A percentile compares a stretch with the other conserved stretches of the same genome.
phyloP scores from a whole-genome alignment of 306 rosid genomes.

The Dalbergia oliveri region DNA sequence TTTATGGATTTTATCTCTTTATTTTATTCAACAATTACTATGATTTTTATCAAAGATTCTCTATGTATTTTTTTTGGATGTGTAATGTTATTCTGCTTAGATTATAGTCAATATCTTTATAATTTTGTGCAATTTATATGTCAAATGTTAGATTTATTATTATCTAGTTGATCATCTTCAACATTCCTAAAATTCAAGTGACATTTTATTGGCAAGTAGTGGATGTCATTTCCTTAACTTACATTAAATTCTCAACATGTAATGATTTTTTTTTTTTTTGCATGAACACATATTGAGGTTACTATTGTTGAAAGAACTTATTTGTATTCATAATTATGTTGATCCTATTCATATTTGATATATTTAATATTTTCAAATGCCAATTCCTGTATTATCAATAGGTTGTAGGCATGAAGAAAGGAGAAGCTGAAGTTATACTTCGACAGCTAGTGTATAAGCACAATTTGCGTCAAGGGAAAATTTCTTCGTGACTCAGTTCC shows the following conservation, averaged over 20 bases:
- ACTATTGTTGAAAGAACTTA: not conserved
- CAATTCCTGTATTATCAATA: not conserved
- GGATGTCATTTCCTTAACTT: no score
- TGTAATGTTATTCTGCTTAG: not conserved
- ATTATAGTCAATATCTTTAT: not conserved
- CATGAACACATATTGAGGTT: not conserved
- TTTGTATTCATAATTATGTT: not conserved
- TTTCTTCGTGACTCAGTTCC: not conserved
- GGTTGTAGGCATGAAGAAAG: constrained; percentile 36
- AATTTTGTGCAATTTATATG: not conserved
- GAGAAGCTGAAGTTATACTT: constrained; percentile 37
- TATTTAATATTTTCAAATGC: not conserved
- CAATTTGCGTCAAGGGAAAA: not conserved
- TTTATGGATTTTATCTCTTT: no score
- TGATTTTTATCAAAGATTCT: no score
- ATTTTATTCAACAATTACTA: no score
- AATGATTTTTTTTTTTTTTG: not conserved
- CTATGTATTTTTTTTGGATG: no score
- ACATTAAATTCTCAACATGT: constrained; percentile 11
- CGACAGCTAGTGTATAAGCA: not conserved
- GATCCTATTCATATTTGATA: not conserved
- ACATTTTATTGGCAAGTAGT: no score
- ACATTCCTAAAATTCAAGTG: not conserved
- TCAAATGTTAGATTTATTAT: constrained; percentile 1
- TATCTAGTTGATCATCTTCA: not conserved